Conservation (phyloP, 176 grass and related monocot species). For the Cymbopogon citratus region DNA sequence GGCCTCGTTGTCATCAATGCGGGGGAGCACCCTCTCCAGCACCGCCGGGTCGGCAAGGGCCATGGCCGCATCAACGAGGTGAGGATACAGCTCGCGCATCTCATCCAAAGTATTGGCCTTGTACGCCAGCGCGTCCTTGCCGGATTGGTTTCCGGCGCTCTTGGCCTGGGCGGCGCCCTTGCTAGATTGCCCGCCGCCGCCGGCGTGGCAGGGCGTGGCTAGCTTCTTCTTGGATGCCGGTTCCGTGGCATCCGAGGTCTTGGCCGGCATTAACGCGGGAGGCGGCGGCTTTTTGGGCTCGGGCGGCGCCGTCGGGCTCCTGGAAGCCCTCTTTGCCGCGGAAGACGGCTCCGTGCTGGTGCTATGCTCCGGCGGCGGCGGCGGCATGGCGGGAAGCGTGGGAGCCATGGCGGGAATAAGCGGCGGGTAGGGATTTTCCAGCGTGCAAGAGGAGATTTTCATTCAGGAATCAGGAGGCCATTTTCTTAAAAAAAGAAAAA, state of each 20-base stretch:
- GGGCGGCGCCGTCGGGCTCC: background rate
- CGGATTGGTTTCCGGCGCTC: background rate
- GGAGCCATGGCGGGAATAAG: background rate
- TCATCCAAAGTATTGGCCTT: background rate
- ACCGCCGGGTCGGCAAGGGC: background rate
- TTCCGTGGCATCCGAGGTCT: conserved; percentile 1
- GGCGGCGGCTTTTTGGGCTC: background rate
- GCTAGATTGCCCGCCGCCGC: background rate
- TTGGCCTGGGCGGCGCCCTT: background rate
- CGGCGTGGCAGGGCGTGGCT: background rate
- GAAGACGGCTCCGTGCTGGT: background rate
- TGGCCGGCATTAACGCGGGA: background rate
- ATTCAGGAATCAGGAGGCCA: too few species aligned
- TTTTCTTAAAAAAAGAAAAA: too few species aligned
- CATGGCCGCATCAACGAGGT: conserved; percentile 4
- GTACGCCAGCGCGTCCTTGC: background rate
- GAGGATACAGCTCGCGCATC: conserved; percentile 6
- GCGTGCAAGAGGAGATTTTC: background rate
- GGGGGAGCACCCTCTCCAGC: conserved; percentile 11
- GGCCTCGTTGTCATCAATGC: conserved; percentile 19
- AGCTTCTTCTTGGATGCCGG: conserved; percentile 12
- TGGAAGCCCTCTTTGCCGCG: background rate
- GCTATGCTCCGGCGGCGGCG: background rate
- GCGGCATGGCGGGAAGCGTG: background rate
- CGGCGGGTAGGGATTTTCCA: background rate